Percentiles rank a stretch among this genome's conserved stretches.
phyloP scores from a whole-genome alignment of 2,329 filamentous ascomycete species.

The Paraconiothyrium sp. region DNA sequence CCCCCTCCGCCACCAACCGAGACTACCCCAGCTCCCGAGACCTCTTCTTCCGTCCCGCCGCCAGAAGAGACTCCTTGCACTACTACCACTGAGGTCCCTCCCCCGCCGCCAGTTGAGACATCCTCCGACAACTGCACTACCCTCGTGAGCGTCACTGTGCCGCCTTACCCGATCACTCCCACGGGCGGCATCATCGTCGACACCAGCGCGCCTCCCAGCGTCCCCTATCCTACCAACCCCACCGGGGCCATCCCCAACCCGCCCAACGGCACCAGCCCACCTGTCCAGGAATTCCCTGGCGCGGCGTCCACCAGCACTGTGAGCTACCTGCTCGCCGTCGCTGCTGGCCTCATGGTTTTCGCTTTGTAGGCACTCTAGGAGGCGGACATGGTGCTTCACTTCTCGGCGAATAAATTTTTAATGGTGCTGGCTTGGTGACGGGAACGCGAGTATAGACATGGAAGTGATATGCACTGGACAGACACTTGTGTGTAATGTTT shows the following conservation, averaged over 20 bases:
- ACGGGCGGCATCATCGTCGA: constrained; percentile 36
- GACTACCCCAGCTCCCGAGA: constrained; percentile 17
- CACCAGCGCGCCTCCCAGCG: constrained; percentile 36
- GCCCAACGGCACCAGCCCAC: constrained; percentile 33
- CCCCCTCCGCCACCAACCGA: constrained; percentile 12
- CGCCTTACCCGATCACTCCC: constrained; percentile 32
- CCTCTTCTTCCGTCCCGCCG: constrained; percentile 27
- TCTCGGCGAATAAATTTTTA: constrained; percentile 11
- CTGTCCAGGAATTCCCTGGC: constrained; percentile 38
- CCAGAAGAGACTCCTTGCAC: constrained; percentile 6
- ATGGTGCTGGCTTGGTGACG: constrained; percentile 10
- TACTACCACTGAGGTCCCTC: constrained; percentile 23
- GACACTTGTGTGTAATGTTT: constrained; percentile 17
- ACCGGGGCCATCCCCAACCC: constrained; percentile 30
- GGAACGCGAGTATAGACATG: constrained; percentile 7
- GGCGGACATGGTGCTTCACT: constrained; percentile 3
- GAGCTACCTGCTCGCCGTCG: constrained; percentile 30
- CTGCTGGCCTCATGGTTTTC: constrained; percentile 36
- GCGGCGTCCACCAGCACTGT: constrained; percentile 36
- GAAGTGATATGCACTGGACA: constrained; percentile 1
- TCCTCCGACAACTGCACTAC: constrained; percentile 23
- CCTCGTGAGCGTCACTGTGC: constrained; percentile 20
- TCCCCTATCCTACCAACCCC: constrained; percentile 33
- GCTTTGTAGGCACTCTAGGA: constrained; percentile 31
- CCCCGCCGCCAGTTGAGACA: constrained; percentile 16